phyloP scores from a whole-genome alignment of 1,139 yeast genomes.

The Hyphopichia wangnamkhiaoensis region DNA sequence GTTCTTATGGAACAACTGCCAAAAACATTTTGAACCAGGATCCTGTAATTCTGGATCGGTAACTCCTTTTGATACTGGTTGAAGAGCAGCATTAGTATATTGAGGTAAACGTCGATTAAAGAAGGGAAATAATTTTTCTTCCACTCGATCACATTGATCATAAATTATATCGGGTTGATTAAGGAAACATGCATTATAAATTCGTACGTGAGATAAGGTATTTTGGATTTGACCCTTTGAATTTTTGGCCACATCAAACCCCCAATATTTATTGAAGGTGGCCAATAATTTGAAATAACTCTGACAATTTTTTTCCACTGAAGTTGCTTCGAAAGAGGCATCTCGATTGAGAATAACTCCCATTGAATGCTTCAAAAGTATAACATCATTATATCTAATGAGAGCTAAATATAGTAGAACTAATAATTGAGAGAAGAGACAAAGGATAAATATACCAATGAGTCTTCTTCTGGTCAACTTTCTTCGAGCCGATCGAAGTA shows the following conservation, averaged over 20 bases:
- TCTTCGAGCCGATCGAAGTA: no score
- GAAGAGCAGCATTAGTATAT: slow-evolving; percentile 8
- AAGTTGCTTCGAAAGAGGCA: background rate
- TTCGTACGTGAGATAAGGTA: slow-evolving; percentile 12
- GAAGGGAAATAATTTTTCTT: slow-evolving; percentile 21
- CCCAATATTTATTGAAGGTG: slow-evolving; percentile 3
- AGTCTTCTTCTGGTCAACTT: no score
- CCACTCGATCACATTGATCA: slow-evolving; percentile 7
- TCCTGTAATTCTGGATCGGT: no score
- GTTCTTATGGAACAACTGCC: slow-evolving; percentile 20
- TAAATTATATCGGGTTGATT: background rate
- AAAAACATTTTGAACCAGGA: slow-evolving; percentile 10
- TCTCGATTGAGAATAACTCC: background rate
- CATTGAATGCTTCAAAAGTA: slow-evolving; percentile 1
- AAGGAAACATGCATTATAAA: slow-evolving; percentile 27
- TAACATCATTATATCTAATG: slow-evolving; percentile 1
- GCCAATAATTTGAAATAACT: background rate
- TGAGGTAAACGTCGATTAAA: slow-evolving; percentile 17
- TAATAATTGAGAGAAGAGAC: no score
- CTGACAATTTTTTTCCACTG: slow-evolving; percentile 1
- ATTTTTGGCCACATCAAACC: slow-evolving; percentile 1
- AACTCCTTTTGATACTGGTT: background rate
- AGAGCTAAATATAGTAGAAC: background rate
- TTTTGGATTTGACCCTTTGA: slow-evolving; percentile 1
- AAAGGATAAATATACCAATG: background rate